Base-by-base conservation (phyloP, 2,329 filamentous ascomycete genomes). In the Amphichorda felina region DNA sequence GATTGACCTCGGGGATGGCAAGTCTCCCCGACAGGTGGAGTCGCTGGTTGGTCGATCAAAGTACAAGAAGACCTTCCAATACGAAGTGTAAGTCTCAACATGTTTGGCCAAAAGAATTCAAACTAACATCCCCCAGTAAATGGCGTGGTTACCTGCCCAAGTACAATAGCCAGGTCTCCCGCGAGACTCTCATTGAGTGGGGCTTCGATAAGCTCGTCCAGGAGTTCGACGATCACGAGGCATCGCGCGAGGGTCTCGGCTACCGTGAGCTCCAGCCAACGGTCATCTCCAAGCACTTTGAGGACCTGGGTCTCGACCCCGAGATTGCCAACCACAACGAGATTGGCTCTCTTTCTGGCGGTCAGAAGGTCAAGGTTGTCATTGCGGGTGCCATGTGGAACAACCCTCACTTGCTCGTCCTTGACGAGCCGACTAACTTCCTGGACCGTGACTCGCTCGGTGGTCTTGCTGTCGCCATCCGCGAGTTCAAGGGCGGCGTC, bases 261-360 rank as follows among this genome's bases (percentile, higher is more conserved):
- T 98, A 91, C 74, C 85, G 91, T 55, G 75, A 88, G 49, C 76
- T 98, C 38, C 86, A 94, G 55, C 89, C 89, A 33, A 84, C 88
- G 50, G 76, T 93, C 53, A 96, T 98, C 61, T 82, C 84, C 40
- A 93, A 96, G 74, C 91, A 98, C 64, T 98, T 98, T 51, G 88
- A 96, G 50, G 91, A 98, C 51, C 73, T 96, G 25, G 91, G 91
- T 40, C 75, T 98, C 34, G 91, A 96, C 56, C 88, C 89, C 0
- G 91, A 98, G 53, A 96, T 98, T 53, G 91, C 91, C 51, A 94
- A 95, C 64, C 91, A 98, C 75, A 96, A 95, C 60, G 82, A 95
- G 62, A 98, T 98, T 50, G 86, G 84, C 43, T 91, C 88, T 50
- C 72, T 98, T 10, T 95, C 88, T 8, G 91, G 91, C 61, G 91